phyloP scores from a whole-genome alignment of 2,329 filamentous ascomycete genomes.

The Onygenales sp. region DNA sequence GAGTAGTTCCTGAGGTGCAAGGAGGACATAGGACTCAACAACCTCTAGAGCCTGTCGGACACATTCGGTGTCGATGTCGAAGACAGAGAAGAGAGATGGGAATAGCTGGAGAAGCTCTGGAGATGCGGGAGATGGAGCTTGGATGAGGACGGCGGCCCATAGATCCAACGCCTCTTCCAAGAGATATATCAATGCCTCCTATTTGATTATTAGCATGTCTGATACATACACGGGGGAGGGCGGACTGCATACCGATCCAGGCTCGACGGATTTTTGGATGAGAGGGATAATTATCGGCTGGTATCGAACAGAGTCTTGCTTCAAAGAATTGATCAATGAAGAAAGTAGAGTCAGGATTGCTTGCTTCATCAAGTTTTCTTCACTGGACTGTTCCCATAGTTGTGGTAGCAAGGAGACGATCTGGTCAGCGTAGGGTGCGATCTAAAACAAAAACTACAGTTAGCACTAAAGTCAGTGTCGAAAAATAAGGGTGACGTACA shows the following conservation, averaged over 20 bases:
- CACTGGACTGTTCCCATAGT: conserved; percentile 76
- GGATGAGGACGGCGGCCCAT: conserved; percentile 65
- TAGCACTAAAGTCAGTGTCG: background rate
- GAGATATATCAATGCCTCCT: conserved; percentile 64
- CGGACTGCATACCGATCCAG: conserved; percentile 50
- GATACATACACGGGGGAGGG: background rate
- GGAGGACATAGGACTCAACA: conserved; percentile 59
- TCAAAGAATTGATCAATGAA: conserved; percentile 79
- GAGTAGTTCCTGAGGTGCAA: conserved; percentile 45
- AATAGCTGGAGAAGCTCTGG: conserved; percentile 54
- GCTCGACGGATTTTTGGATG: conserved; percentile 68
- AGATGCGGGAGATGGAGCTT: conserved; percentile 52
- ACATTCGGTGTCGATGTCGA: conserved; percentile 57
- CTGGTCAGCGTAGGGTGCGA: conserved; percentile 60
- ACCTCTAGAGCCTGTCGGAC: conserved; percentile 54
- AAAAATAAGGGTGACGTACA: conserved; percentile 29
- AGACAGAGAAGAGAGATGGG: conserved; percentile 53
- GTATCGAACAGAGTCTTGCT: conserved; percentile 64
- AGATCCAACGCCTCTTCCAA: conserved; percentile 87
- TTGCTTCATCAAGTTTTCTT: conserved; percentile 90
- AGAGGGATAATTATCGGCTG: conserved; percentile 74
- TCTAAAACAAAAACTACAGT: conserved; percentile 25
- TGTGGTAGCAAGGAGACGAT: conserved; percentile 71
- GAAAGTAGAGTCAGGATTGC: conserved; percentile 78
- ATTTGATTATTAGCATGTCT: background rate